Conservation (phyloP, 768 basidiomycete genomes). For the Termitomyces eurrhizus region DNA sequence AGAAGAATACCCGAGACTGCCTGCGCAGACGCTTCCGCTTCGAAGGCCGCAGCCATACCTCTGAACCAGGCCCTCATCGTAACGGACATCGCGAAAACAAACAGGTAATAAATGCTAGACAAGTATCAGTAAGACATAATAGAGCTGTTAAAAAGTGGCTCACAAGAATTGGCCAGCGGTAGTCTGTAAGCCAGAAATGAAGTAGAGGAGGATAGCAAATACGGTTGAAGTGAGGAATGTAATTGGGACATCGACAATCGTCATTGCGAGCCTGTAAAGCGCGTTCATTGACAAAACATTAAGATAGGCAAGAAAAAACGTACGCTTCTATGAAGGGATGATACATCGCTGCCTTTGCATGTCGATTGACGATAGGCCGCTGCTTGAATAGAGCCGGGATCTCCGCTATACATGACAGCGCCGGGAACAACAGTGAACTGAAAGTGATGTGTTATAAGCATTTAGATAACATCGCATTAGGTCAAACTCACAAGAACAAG, state of each 20-base stretch:
- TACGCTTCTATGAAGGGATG: conserved; percentile 45
- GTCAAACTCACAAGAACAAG: conserved; percentile 60
- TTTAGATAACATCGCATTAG: not conserved
- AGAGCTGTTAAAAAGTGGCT: conserved; percentile 15
- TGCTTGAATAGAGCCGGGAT: conserved; percentile 60
- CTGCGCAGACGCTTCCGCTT: conserved; percentile 57
- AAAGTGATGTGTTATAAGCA: not conserved
- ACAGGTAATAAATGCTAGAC: conserved; percentile 53
- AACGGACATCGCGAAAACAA: conserved; percentile 53
- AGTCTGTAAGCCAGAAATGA: conserved; percentile 54
- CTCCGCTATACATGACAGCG: conserved; percentile 59
- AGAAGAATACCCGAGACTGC: conserved; percentile 42
- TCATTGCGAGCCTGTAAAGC: conserved; percentile 45
- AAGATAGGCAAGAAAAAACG: conserved; percentile 4
- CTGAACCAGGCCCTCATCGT: conserved; percentile 79
- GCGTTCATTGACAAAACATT: conserved; percentile 1
- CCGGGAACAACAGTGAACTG: conserved; percentile 57
- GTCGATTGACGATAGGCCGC: conserved; percentile 56
- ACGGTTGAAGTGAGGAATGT: conserved; percentile 40
- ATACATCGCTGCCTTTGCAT: conserved; percentile 60
- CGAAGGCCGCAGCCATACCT: conserved; percentile 55
- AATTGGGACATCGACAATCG: conserved; percentile 59
- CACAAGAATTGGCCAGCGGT: conserved; percentile 64
- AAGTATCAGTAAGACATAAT: not conserved
- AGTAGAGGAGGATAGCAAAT: conserved; percentile 55